Percentiles rank a stretch among this genome's conserved stretches.
Evolutionary conservation across 768 basidiomycete genomes (phyloP).

Genomic region (Lactarius tabidus): DNA sequence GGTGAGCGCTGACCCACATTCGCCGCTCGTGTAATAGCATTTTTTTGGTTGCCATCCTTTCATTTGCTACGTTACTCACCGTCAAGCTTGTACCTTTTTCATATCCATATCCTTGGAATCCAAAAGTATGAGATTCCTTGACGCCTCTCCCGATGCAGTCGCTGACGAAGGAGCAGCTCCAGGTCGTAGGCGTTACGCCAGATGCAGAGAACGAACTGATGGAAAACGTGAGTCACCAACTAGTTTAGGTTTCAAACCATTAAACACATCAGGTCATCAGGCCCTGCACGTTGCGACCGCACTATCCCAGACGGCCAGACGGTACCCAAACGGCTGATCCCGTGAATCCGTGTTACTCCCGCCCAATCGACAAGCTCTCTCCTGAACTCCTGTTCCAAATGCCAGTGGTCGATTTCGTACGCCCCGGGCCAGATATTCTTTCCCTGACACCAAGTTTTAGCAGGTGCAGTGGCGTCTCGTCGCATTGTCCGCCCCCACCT

Average conservation of each 20-base stretch:
- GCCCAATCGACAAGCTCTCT: neutral
- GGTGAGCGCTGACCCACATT: too few species aligned
- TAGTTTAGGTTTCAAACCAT: neutral
- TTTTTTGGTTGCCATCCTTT: neutral
- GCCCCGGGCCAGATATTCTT: slow-evolving; percentile 2
- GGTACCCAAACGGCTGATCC: neutral
- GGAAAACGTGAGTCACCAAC: neutral
- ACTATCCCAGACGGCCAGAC: slow-evolving; percentile 12
- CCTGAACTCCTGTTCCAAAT: slow-evolving; percentile 3
- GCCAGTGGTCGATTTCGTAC: neutral
- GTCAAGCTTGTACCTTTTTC: neutral
- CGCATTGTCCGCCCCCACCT: neutral
- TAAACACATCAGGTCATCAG: neutral
- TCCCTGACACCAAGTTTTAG: neutral
- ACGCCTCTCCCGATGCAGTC: neutral
- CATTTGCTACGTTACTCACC: neutral
- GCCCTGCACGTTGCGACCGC: neutral
- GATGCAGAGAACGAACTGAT: neutral
- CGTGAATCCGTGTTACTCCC: slow-evolving; percentile 6
- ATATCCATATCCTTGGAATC: neutral
- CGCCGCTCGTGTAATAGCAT: too few species aligned
- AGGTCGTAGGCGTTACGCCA: neutral
- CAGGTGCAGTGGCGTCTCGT: neutral
- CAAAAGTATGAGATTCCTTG: neutral
- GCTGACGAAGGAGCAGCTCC: neutral